phyloP scores from a whole-genome alignment of 2,329 filamentous ascomycete genomes.

The Coleophoma eucalyptorum region DNA sequence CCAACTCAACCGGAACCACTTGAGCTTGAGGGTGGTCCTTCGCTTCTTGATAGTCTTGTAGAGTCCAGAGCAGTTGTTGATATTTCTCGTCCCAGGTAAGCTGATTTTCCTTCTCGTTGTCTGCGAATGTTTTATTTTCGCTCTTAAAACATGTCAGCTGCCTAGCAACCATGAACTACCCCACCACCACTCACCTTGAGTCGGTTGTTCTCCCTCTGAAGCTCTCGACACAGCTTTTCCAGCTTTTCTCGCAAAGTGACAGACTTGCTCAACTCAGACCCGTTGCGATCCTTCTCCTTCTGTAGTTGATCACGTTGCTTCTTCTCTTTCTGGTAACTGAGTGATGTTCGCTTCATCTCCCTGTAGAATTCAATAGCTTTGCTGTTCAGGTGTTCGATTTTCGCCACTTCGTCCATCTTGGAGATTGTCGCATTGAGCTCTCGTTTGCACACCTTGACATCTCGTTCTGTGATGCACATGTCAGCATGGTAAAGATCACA shows the following conservation, averaged over 20 bases:
- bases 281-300: slow-evolving; percentile 91
- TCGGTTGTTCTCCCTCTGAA: slow-evolving; percentile 97
- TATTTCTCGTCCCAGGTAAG: slow-evolving; percentile 82
- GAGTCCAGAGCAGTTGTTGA: slow-evolving; percentile 73
- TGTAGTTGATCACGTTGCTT: slow-evolving; percentile 91
- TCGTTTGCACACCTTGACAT: slow-evolving; percentile 90
- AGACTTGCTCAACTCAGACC: slow-evolving; percentile 82
- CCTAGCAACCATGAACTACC: slow-evolving; percentile 9
- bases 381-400: slow-evolving; percentile 85
- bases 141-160: slow-evolving; percentile 48
- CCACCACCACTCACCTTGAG: slow-evolving; percentile 65
- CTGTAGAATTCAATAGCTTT: slow-evolving; percentile 87
- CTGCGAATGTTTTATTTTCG: slow-evolving; percentile 89
- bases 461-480: slow-evolving; percentile 61
- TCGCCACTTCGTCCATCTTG: slow-evolving; percentile 88
- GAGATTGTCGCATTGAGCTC: slow-evolving; percentile 85
- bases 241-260: slow-evolving; percentile 91
- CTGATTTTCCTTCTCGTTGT: slow-evolving; percentile 78
- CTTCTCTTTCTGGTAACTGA: slow-evolving; percentile 93
- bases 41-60: slow-evolving; percentile 84
- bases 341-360: slow-evolving; percentile 93
- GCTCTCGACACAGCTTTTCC: slow-evolving; percentile 90
- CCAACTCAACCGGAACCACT: slow-evolving; percentile 80
- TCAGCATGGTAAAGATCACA: not conserved
- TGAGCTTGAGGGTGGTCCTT: slow-evolving; percentile 80